A percentile compares a stretch with the other conserved stretches of the same genome.
Evolutionary conservation across 2,329 filamentous ascomycete species (phyloP).

Genomic region (Hypoxylon sp.): DNA sequence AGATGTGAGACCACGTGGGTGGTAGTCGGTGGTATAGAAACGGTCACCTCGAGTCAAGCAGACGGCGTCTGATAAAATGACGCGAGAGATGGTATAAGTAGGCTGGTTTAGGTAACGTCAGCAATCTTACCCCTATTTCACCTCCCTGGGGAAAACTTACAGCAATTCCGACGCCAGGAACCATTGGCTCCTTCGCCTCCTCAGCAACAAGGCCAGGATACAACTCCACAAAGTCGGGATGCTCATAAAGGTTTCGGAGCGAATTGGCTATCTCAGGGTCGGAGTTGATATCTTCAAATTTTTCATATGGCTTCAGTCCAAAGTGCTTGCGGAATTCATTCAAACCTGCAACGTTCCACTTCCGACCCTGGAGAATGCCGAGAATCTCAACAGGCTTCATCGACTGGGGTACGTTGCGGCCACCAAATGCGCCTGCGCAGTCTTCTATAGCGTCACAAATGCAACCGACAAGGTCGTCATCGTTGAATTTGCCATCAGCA

Average conservation of each 20-base stretch:
- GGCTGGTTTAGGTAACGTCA: conserved; percentile 58
- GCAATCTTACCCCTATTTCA: neutral
- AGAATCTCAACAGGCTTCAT: conserved; percentile 84
- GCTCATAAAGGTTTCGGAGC: conserved; percentile 78
- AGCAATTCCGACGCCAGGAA: conserved; percentile 80
- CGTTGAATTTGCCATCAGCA: conserved; percentile 77
- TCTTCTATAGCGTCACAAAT: conserved; percentile 86
- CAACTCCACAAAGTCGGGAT: conserved; percentile 84
- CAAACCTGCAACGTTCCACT: conserved; percentile 82
- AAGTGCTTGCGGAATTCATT: conserved; percentile 92
- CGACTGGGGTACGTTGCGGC: conserved; percentile 79
- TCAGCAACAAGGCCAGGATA: conserved; percentile 85
- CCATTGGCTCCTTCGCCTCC: conserved; percentile 80
- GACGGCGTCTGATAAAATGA: conserved; percentile 83
- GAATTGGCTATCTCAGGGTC: conserved; percentile 78
- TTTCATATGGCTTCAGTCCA: conserved; percentile 80
- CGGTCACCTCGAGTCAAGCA: conserved; percentile 83
- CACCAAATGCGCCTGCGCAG: conserved; percentile 80
- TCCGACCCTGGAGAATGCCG: conserved; percentile 82
- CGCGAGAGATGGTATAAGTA: conserved; percentile 82
- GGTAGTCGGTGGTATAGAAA: conserved; percentile 85
- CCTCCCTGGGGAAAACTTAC: conserved; percentile 40
- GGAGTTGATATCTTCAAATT: conserved; percentile 87
- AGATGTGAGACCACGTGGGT: conserved; percentile 81
- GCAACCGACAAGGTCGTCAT: conserved; percentile 82